phyloP scores from a whole-genome alignment of 2,329 filamentous ascomycete species.

The Xylaria sp. region DNA sequence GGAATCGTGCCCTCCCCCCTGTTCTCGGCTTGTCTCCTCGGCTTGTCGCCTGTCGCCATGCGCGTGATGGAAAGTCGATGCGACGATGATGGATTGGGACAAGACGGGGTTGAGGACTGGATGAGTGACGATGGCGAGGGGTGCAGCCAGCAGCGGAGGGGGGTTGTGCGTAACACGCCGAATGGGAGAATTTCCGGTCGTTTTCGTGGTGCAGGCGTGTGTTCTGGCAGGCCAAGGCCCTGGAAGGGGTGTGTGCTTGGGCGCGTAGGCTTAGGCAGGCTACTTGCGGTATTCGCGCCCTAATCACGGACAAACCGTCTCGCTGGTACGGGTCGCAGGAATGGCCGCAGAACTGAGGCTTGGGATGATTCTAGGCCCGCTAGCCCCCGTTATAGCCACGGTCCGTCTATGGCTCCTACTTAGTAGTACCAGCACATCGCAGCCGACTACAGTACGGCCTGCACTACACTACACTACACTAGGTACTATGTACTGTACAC shows the following conservation, averaged over 20 bases:
- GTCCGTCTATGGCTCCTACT: too few species aligned
- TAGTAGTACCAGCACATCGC: too few species aligned
- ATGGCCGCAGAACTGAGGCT: constrained; percentile 43
- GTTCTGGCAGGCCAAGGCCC: constrained; percentile 37
- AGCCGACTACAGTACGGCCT: too few species aligned
- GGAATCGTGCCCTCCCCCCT: constrained; percentile 14
- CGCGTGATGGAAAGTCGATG: constrained; percentile 24
- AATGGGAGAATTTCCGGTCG: constrained; percentile 24
- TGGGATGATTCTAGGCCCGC: constrained; percentile 38
- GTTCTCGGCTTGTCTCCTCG: constrained; percentile 1
- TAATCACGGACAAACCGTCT: constrained; percentile 41
- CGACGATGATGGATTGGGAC: constrained; percentile 6
- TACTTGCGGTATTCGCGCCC: constrained; percentile 22
- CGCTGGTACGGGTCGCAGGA: constrained; percentile 42
- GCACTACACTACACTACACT: too few species aligned
- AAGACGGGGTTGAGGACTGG: constrained; percentile 7
- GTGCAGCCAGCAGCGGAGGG: constrained; percentile 20
- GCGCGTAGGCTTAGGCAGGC: neutral
- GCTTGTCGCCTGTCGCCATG: constrained; percentile 26
- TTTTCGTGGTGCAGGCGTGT: constrained; percentile 32
- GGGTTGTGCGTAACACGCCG: constrained; percentile 19
- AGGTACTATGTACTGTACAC: too few species aligned
- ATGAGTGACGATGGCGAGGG: constrained; percentile 24
- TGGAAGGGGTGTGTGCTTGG: constrained; percentile 7
- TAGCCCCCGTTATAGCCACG: constrained; percentile 20